A percentile compares a stretch with the other conserved stretches of the same genome.
phyloP scores from a whole-genome alignment of 129 eudicot genomes.

The Chrysanthemum makinoi region DNA sequence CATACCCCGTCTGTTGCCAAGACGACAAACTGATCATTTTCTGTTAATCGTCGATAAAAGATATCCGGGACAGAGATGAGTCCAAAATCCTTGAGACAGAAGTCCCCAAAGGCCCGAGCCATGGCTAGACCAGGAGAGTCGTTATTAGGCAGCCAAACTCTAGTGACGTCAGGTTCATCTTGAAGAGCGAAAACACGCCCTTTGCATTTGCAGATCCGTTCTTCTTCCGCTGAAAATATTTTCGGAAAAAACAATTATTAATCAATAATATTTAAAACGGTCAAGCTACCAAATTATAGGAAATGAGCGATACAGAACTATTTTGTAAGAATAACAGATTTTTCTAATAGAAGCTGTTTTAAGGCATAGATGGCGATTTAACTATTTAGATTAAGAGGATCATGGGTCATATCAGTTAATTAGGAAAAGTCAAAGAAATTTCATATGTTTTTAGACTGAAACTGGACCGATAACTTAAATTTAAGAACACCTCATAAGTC shows the following conservation, averaged over 20 bases:
- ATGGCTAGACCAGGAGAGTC: constrained; percentile 93
- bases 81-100: constrained; percentile 88
- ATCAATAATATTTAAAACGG: not conserved
- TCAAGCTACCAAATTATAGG: not conserved
- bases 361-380: too few relatives aligned
- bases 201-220: constrained; percentile 74
- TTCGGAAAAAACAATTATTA: not conserved
- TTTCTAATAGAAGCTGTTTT: too few relatives aligned
- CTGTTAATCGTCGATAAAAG: constrained; percentile 59
- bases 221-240: constrained; percentile 62
- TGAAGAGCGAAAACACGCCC: constrained; percentile 90
- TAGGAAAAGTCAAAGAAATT: not conserved
- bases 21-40: constrained; percentile 73
- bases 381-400: too few relatives aligned
- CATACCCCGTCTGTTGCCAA: constrained; percentile 89
- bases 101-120: constrained; percentile 98
- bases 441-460: not conserved
- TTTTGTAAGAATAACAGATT: not conserved
- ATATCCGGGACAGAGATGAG: constrained; percentile 78
- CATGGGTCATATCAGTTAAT: not conserved
- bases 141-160: constrained; percentile 86
- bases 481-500: not conserved
- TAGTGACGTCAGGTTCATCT: constrained; percentile 82
- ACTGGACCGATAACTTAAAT: not conserved
- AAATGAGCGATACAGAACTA: not conserved